Conservation (phyloP, 176 grass and related monocot genomes). For the Oropetium thomaeum region DNA sequence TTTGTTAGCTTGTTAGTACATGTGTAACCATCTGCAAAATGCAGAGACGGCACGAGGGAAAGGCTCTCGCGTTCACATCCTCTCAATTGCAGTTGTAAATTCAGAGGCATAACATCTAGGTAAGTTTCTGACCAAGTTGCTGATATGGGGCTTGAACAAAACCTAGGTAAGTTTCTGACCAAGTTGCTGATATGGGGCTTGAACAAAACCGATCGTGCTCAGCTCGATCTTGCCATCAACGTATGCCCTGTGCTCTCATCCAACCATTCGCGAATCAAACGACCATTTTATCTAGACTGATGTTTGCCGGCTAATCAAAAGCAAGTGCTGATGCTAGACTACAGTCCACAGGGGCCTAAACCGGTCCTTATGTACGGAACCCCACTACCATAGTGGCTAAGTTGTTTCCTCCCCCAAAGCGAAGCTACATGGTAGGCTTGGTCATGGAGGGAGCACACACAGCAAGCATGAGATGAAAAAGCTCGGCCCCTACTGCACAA, state of each 20-base stretch:
- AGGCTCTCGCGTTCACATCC: too few species aligned
- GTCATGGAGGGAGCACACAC: background rate
- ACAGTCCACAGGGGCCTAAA: background rate
- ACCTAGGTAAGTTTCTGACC: background rate
- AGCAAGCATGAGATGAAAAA: background rate
- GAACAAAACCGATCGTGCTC: background rate
- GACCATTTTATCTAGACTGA: background rate
- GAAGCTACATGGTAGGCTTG: constrained; percentile 10
- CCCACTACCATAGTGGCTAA: background rate
- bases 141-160: background rate
- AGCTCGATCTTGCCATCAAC: background rate
- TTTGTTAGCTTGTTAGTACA: too few species aligned
- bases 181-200: background rate
- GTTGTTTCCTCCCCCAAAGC: constrained; percentile 31
- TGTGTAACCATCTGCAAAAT: too few species aligned
- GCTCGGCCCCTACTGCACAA: background rate
- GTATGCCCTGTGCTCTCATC: background rate
- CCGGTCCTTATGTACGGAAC: background rate
- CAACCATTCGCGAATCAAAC: too few species aligned
- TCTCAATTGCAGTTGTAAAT: too few species aligned
- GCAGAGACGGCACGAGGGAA: too few species aligned
- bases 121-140: background rate
- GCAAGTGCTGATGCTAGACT: background rate
- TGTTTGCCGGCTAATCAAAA: background rate
- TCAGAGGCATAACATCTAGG: too few species aligned